Base-by-base conservation (phyloP, 176 grass and related monocot genomes). In the Cenchrus americanus region DNA sequence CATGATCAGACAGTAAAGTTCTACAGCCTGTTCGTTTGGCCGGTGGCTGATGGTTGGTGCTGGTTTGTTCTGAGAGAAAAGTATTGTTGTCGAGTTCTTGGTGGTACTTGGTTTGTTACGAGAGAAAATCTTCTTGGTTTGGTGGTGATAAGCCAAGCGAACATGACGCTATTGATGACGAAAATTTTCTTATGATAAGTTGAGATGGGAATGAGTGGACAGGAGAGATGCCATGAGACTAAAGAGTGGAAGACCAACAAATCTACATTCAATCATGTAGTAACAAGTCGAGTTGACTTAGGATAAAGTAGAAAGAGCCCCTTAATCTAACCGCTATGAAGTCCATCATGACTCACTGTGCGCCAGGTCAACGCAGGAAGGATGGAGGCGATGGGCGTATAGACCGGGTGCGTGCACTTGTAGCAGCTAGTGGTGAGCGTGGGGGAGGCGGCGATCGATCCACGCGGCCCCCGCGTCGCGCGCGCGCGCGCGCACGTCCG, bases 401-500 rank as follows among this genome's bases (percentile, higher is more conserved):
- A 80, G 69, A 73, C 80, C 57, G 6, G 26, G 80, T 73, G 3
- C 18, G 23, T 61, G 34, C 68, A 73, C 23, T n/a, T 9, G 69
- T 53, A 49, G 41, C 22, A 0, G 23, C 8, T 37, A 34, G 2
- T 34, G 34, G 34, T 37, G 34, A 15, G 10, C 10, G 10, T 46
- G 42, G 51, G 19, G 18, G 41, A 32, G 66, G 53, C 10, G 40
- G 41, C 12, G 42, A 34, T 62, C 12, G 42, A 34, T 62, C 80
- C 67, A 82, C 53, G 42, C 41, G 40, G 37, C 34, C 37, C 37
- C 23, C 0, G 8, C 40, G 23, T 30, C 11, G 17, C 47, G 41
- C 41, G 77, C 62, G 62, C 59, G 63, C 58, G 23, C 23, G 48
- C 46, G 69, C 70, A 18, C 70, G 47, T 73, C 49, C 71, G 71